These are phyloP conservation scores for Sisymbrium altissimum DNA, from an alignment of 345 rosid species.

Conservation along the genomic window DNA sequence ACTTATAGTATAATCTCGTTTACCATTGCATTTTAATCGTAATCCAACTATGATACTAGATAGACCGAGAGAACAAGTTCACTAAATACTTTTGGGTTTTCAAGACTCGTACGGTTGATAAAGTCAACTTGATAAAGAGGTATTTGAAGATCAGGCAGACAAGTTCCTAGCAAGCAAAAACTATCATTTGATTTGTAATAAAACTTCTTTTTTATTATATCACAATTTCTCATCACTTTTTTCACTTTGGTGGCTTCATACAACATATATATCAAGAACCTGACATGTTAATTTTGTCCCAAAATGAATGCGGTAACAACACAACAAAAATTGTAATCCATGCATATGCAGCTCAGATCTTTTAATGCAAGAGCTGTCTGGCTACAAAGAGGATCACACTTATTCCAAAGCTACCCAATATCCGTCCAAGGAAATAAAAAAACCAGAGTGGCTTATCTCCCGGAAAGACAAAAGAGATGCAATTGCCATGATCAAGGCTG, in stretches of 20 bases:
- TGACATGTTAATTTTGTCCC: neutral
- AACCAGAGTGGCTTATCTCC: neutral
- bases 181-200: neutral
- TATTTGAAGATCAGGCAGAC: neutral
- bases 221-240: neutral
- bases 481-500: conserved; percentile 44
- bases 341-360: neutral
- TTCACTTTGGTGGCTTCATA: neutral
- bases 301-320: neutral
- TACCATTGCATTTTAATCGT: neutral
- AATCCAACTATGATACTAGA: neutral
- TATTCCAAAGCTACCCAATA: neutral
- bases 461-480: neutral
- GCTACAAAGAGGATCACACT: neutral
- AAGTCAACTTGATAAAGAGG: too few species aligned
- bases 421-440: conserved; percentile 7
- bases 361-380: neutral
- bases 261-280: neutral
- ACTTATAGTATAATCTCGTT: neutral
- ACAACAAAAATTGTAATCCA: neutral
- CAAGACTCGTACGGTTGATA: neutral
- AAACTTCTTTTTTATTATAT: neutral
- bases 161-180: neutral
- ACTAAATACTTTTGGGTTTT: neutral
- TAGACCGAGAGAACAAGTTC: neutral